These are phyloP conservation scores for Alternaria gansuensis DNA, from an alignment of 2,329 filamentous ascomycete genomes.

Conservation along the genomic window DNA sequence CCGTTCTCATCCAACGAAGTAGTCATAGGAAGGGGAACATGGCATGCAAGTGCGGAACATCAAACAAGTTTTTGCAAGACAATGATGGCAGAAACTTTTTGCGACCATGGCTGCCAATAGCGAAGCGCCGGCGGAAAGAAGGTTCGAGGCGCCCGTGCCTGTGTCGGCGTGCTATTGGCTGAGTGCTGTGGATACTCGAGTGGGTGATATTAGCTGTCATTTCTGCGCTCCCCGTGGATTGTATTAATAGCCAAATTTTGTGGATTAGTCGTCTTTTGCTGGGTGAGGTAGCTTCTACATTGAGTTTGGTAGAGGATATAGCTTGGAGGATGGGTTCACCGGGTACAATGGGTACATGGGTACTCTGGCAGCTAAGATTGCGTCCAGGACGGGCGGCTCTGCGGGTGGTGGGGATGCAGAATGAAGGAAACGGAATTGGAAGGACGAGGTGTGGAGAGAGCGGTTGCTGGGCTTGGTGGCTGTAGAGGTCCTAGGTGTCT, in stretches of 20 bases:
- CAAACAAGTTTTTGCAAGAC: neutral
- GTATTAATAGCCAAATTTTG: constrained; percentile 3
- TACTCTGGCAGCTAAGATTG: constrained; percentile 11
- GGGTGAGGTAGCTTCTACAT: constrained; percentile 6
- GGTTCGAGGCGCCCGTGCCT: constrained; percentile 3
- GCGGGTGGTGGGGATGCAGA: constrained; percentile 29
- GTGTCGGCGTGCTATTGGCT: neutral
- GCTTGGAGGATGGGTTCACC: neutral
- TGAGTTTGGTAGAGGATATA: neutral
- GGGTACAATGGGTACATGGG: neutral
- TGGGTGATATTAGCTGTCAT: constrained; percentile 25
- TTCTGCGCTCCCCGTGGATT: constrained; percentile 13
- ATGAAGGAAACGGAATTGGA: constrained; percentile 1
- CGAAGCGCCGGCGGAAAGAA: neutral
- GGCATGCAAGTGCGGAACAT: constrained; percentile 4
- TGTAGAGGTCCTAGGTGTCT: neutral
- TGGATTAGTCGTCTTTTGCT: constrained; percentile 2
- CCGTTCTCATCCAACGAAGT: neutral
- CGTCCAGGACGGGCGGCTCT: constrained; percentile 42
- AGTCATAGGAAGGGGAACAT: neutral
- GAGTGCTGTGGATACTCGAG: neutral
- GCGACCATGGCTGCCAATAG: constrained; percentile 6
- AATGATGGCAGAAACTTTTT: neutral
- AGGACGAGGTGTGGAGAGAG: constrained; percentile 10
- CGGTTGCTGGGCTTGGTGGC: neutral